Evolutionary conservation across 2,329 filamentous ascomycete genomes (phyloP), one percentile per base, ranked within the genome.

Genomic region (Aspergillus sojae): DNA sequence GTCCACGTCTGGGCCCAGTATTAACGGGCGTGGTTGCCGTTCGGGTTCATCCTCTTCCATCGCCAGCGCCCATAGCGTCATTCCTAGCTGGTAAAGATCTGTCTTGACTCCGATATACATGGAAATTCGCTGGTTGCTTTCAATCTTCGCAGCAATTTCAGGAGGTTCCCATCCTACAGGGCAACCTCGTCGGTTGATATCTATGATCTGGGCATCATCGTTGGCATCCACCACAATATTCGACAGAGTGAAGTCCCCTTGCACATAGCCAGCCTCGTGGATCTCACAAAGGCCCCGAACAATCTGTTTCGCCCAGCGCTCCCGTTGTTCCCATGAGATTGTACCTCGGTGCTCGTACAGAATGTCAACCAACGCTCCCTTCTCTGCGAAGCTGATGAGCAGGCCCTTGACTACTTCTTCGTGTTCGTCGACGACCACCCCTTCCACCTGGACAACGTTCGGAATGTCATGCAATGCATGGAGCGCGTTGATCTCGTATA

Each of bases 31-130:
- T 48, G 85, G 86, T 64, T 91, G 89, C 23, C 87, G 84, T 75
- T 98, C 95, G 1, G 95, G 95, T 72, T 98, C 94, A 72, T 98
- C 94, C 61, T 94, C 88, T 68, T 94, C 87, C 73, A 90, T 91
- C 1, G 93, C 94, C 53, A 99, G 81, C 26, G 92, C 93, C 93
- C 94, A 99, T 3, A 99, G 81, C 2, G 97, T 93, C 95, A 99
- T 99, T 5, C 95, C 95, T 5, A 98, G 85, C 78, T 99, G 95
- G 73, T 91, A 99, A 1, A 99, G 83, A 78, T 99, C 95, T 0
- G 94, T 97, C 79, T 99, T 99, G 75, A 97, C 93, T 14, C 95
- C 94, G 74, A 99, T 98, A 74, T 96, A 97, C 90, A 98, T 97
- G 53, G 92, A 91, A 59, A 99, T 94, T 34, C 93, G 87, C 77